phyloP scores from a whole-genome alignment of 805 yeast genomes.

The Candida peoriensis region DNA sequence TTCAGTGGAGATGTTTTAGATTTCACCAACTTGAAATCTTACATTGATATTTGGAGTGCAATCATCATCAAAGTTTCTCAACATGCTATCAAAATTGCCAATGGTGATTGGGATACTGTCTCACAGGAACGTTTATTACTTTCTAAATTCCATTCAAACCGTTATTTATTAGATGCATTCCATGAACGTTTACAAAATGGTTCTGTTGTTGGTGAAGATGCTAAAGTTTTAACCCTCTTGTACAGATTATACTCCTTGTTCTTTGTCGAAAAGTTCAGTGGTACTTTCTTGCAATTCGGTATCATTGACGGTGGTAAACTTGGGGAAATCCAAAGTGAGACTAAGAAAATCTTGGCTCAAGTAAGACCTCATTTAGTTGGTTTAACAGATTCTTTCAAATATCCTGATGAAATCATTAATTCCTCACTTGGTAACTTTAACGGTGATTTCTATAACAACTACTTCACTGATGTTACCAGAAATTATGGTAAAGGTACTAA shows the following conservation, averaged over 20 bases:
- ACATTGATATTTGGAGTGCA: slow-evolving; percentile 29
- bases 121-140: slow-evolving; percentile 34
- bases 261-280: slow-evolving; percentile 65
- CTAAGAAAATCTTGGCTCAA: slow-evolving; percentile 41
- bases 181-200: slow-evolving; percentile 21
- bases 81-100: slow-evolving; percentile 26
- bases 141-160: slow-evolving; percentile 37
- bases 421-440: slow-evolving; percentile 77
- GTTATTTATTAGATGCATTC: slow-evolving; percentile 30
- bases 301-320: slow-evolving; percentile 47
- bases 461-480: slow-evolving; percentile 54
- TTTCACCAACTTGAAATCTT: slow-evolving; percentile 16
- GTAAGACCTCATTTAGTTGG: slow-evolving; percentile 69
- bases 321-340: slow-evolving; percentile 36
- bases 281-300: slow-evolving; percentile 63
- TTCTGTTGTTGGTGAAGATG: slow-evolving; percentile 30
- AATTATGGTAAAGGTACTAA: slow-evolving; percentile 43
- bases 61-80: slow-evolving; percentile 29
- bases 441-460: slow-evolving; percentile 81
- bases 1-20: slow-evolving; percentile 23
- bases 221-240: slow-evolving; percentile 45
- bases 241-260: slow-evolving; percentile 61
- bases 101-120: slow-evolving; percentile 30
- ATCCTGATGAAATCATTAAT: slow-evolving; percentile 75
- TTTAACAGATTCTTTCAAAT: slow-evolving; percentile 78